Evolutionary conservation across 306 rosid species (phyloP).

Genomic region (Sesbania bispinosa): DNA sequence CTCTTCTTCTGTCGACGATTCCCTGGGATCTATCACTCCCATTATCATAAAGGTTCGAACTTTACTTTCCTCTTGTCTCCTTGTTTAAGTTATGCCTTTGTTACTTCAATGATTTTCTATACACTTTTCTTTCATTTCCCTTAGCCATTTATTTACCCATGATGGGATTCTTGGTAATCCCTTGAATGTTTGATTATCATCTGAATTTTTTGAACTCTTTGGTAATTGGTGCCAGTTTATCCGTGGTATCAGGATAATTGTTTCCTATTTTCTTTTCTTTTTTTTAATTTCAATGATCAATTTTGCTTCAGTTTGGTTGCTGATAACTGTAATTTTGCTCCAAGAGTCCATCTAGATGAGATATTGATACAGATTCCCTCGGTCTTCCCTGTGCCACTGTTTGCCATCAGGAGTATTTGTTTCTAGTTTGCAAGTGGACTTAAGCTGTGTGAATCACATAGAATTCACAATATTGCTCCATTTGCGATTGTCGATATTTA

Average conservation of each 20-base stretch:
- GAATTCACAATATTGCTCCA: not conserved
- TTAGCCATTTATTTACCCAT: not conserved
- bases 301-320: not conserved
- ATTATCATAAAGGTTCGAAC: not conserved
- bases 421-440: not conserved
- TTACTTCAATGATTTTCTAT: not conserved
- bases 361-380: not conserved
- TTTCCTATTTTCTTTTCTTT: not conserved
- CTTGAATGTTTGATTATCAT: not conserved
- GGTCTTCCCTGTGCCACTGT: too few relatives aligned
- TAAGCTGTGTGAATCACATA: not conserved
- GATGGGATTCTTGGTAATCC: not conserved
- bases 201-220: not conserved
- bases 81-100: not conserved
- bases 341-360: too few relatives aligned
- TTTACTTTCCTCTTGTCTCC: not conserved
- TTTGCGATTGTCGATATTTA: not conserved
- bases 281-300: not conserved
- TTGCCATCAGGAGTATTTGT: not conserved
- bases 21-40: conserved; percentile 17
- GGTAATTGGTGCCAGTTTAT: not conserved
- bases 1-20: conserved; percentile 14
- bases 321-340: not conserved
- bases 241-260: not conserved
- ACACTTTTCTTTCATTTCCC: not conserved